Percentiles rank a stretch among this genome's conserved stretches.
Evolutionary conservation across 805 yeast species (phyloP).

Genomic region (Candida fluviatilis): DNA sequence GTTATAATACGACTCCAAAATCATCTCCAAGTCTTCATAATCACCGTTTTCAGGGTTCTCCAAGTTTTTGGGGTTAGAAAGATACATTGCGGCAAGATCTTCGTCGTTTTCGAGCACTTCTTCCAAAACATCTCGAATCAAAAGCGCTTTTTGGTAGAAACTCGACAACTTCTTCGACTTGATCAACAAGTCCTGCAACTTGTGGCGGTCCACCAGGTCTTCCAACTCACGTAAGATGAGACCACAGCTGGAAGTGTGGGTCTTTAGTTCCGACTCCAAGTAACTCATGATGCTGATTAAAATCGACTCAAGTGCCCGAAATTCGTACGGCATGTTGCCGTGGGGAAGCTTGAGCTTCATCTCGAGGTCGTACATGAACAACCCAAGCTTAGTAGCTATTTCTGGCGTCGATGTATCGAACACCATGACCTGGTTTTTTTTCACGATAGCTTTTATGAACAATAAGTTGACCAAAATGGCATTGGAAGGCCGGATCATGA

Average conservation of each 20-base stretch:
- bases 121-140: conserved; percentile 78
- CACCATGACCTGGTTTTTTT: conserved; percentile 70
- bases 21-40: conserved; percentile 78
- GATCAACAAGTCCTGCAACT: conserved; percentile 67
- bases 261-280: conserved; percentile 69
- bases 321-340: conserved; percentile 52
- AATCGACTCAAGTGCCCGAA: conserved; percentile 78
- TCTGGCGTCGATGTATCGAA: conserved; percentile 72
- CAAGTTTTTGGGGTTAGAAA: conserved; percentile 41
- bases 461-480: conserved; percentile 79
- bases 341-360: conserved; percentile 51
- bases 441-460: conserved; percentile 87
- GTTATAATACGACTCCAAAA: conserved; percentile 82
- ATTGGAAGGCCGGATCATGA: conserved; percentile 68
- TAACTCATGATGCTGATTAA: conserved; percentile 75
- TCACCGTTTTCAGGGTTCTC: conserved; percentile 23
- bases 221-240: conserved; percentile 67
- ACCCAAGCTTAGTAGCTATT: conserved; percentile 68
- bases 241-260: conserved; percentile 57
- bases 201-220: conserved; percentile 71
- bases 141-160: conserved; percentile 68
- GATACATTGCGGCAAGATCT: conserved; percentile 74
- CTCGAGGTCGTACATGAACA: conserved; percentile 82
- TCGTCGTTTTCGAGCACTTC: conserved; percentile 85
- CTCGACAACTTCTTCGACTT: conserved; percentile 67